phyloP scores from a whole-genome alignment of 2,329 filamentous ascomycete genomes.

The Cordyceps farinosa region DNA sequence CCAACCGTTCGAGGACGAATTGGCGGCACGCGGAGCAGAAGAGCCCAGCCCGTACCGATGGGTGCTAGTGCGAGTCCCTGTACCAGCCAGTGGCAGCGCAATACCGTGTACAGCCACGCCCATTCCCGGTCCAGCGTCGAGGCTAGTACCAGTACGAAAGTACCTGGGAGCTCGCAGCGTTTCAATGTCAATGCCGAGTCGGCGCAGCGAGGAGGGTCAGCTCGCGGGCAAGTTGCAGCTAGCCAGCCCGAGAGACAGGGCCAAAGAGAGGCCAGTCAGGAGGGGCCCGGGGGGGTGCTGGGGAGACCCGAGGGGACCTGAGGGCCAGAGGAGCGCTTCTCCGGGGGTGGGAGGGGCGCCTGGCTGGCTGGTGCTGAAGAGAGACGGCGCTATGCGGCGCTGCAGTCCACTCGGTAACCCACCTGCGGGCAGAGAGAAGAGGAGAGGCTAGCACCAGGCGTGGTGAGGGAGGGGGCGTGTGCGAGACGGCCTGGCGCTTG shows the following conservation, averaged over 20 bases:
- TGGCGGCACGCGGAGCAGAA: conserved; percentile 14
- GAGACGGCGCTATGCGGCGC: conserved; percentile 12
- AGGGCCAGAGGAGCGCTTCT: conserved; percentile 12
- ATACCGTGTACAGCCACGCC: conserved; percentile 4
- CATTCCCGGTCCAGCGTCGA: conserved; percentile 6
- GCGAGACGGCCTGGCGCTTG: conserved; percentile 6
- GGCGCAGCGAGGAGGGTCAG: conserved; percentile 12
- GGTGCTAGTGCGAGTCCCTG: conserved; percentile 1
- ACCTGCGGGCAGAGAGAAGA: conserved; percentile 6
- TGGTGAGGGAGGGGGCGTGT: conserved; percentile 11
- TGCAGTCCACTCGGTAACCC: conserved; percentile 9
- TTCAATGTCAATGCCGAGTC: not conserved
- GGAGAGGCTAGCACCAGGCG: not conserved
- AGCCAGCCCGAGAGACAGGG: conserved; percentile 4
- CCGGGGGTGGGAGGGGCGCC: conserved; percentile 10
- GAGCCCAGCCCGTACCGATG: not conserved
- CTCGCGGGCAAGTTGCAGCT: not conserved
- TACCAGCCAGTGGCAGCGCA: not conserved
- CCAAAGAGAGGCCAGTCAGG: not conserved
- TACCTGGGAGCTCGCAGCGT: not conserved
- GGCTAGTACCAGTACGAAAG: not conserved
- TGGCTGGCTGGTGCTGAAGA: conserved; percentile 9
- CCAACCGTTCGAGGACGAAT: conserved; percentile 15
- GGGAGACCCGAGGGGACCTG: not conserved
- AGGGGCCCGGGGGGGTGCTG: not conserved